Base-by-base conservation (phyloP, 1,284 basidiomycete species). In the Coniferiporia weirii region DNA sequence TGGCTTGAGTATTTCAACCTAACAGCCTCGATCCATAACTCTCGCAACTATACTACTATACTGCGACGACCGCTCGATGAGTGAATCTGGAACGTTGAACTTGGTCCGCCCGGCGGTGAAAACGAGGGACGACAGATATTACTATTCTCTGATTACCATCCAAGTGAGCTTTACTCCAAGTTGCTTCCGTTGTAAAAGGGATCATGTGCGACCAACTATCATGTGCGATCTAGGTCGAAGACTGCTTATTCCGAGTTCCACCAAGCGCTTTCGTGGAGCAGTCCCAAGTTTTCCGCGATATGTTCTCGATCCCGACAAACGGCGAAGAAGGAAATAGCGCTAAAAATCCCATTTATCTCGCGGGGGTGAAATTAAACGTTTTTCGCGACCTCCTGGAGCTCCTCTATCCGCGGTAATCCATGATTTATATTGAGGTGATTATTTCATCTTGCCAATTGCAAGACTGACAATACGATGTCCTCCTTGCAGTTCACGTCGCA, bases 191-290 rank as follows among this genome's bases (percentile, higher is more conserved):
- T 47, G 6, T 15, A n/a, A 32, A 15, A 19, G 43, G 45, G 22
- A 12, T n/a, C n/a, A n/a, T n/a, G 13, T n/a, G 17, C 19, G 5
- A 17, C 20, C 12, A 6, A 2, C 43, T 15, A 34, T 17, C 19
- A 9, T 22, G 2, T 22, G 9, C 32, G 7, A 43, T 13, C 9
- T 27, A 59, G 57, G 52, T 59, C n/a, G 52, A 59, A 27, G 44
- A 59, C 10, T 45, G 27, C 17, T 20, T 59, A 34, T 59, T 59
- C 46, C 22, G 52, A 54, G 52, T 59, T 15, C 57, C 57, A 32
- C 44, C 35, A 19, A 40, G 52, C 15, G 45, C 43, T 9, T 59
- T 59, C 32, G 46, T 48, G 32, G 52, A 59, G 27, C 52, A 54
- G 17, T 59, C 57, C 2, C 43, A 54, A 36, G 43, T 54, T 22